Evolutionary conservation across 139 green algal genomes (phyloP), one percentile per base, ranked within the genome.

Genomic region (Pedinophyceae sp.): DNA sequence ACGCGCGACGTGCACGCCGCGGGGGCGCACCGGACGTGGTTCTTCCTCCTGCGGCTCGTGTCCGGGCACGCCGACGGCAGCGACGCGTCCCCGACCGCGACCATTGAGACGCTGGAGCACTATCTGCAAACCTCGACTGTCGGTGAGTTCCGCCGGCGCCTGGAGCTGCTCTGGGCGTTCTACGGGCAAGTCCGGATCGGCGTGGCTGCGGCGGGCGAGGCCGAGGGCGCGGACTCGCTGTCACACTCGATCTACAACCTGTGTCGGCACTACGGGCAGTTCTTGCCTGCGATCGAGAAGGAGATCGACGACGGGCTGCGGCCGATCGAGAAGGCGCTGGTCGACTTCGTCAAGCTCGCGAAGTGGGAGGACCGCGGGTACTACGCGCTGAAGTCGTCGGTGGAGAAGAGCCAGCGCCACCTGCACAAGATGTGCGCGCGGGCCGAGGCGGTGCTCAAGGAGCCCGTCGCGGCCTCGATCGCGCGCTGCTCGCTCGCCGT

Each of bases 291-390:
- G 1, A 73, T 95, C 13, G 27, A 69, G 18, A 50, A 50, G 2
- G 65, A 63, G 15, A 54, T 95, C 1, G 43, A 64, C 2, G 58
- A 61, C 0, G 69, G 70, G 16, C 55, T 92, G 46, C 60, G 56
- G 25, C 74, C 78, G 0, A 51, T 88, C 4, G 78, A 87, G 48
- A 88, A 93, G 61, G 79, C 93, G 48, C 72, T 98, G 29, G 18
- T 24, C 40, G 89, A 95, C 67, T 95, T 96, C 77, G 85, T 95
- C 24, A 55, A 66, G 48, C 74, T 98, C 48, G 79, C 87, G n/a
- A 89, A 86, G 61, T 98, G 91, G 91, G 91, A 98, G 64, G 87
- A 98, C 71, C 70, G 84, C 6, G 85, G 86, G 29, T 93, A 88
- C 70, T 93, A 95, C 60, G 74, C 82, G 1, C 70, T 94, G 73